A percentile compares a stretch with the other conserved stretches of the same genome.
phyloP scores from a whole-genome alignment of 2,329 filamentous ascomycete genomes.

The Blastomyces gilchristii region DNA sequence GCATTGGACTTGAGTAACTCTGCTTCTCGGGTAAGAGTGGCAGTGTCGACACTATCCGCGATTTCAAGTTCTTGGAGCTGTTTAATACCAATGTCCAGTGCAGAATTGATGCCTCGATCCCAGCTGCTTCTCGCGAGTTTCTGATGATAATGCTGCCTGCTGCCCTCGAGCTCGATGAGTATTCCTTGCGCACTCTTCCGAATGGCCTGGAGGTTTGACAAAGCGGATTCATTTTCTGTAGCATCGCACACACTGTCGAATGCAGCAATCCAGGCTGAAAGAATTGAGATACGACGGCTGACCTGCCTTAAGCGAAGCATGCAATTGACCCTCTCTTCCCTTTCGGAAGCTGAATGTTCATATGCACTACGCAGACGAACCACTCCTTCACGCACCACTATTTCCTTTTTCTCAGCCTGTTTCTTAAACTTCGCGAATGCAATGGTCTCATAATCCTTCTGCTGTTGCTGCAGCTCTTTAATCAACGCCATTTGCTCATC shows the following conservation, averaged over 20 bases:
- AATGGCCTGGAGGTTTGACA: conserved; percentile 60
- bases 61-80: conserved; percentile 64
- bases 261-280: conserved; percentile 87
- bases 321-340: conserved; percentile 65
- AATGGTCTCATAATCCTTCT: conserved; percentile 73
- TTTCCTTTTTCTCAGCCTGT: conserved; percentile 73
- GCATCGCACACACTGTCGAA: conserved; percentile 75
- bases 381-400: conserved; percentile 65
- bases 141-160: conserved; percentile 82
- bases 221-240: conserved; percentile 55
- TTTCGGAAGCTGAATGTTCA: conserved; percentile 65
- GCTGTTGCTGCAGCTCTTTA: conserved; percentile 85
- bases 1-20: conserved; percentile 77
- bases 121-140: conserved; percentile 69
- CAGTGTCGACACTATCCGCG: conserved; percentile 56
- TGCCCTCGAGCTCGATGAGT: conserved; percentile 77
- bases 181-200: conserved; percentile 84
- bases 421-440: conserved; percentile 87
- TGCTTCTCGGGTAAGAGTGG: conserved; percentile 66
- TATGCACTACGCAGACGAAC: conserved; percentile 71
- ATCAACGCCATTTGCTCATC: conserved; percentile 97
- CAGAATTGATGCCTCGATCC: conserved; percentile 79
- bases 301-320: conserved; percentile 77
- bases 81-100: conserved; percentile 70
- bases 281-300: conserved; percentile 70